Evolutionary conservation across 208 protist genomes (phyloP).

Genomic region (Leishmania guyanensis): DNA sequence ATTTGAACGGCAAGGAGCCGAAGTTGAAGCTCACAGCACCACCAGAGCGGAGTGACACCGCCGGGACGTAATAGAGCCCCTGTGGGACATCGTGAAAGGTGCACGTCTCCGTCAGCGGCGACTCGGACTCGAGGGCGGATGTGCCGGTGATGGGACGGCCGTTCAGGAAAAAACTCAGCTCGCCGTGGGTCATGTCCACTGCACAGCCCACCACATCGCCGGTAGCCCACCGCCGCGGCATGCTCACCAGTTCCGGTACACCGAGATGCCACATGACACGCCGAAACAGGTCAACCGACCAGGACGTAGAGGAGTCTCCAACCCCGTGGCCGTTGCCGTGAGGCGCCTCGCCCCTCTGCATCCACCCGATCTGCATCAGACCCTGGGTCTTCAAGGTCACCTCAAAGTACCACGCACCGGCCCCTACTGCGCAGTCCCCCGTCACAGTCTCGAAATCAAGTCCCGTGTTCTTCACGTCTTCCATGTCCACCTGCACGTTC

Average conservation of each 20-base stretch:
- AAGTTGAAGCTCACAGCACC: conserved; percentile 90
- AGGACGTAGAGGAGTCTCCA: conserved; percentile 83
- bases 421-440: conserved; percentile 79
- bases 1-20: conserved; percentile 81
- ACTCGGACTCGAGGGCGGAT: conserved; percentile 17
- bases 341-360: conserved; percentile 34
- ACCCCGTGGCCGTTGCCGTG: conserved; percentile 53
- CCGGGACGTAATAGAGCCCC: conserved; percentile 64
- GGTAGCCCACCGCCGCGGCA: conserved; percentile 71
- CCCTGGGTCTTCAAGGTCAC: conserved; percentile 88
- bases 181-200: conserved; percentile 69
- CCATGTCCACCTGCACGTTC: conserved; percentile 69
- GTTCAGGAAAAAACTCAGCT: conserved; percentile 87
- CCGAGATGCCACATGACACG: conserved; percentile 87
- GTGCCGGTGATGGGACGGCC: conserved; percentile 61
- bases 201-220: conserved; percentile 92
- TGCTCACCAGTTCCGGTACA: conserved; percentile 54
- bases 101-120: conserved; percentile 34
- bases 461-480: conserved; percentile 79
- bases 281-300: conserved; percentile 89
- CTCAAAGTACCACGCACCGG: conserved; percentile 92
- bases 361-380: conserved; percentile 93
- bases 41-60: conserved; percentile 81
- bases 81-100: conserved; percentile 48
- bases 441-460: conserved; percentile 70